Percentiles rank a stretch among this genome's conserved stretches.
Conservation (phyloP, 2,329 filamentous ascomycete genomes). For the Penicillium sp. region DNA sequence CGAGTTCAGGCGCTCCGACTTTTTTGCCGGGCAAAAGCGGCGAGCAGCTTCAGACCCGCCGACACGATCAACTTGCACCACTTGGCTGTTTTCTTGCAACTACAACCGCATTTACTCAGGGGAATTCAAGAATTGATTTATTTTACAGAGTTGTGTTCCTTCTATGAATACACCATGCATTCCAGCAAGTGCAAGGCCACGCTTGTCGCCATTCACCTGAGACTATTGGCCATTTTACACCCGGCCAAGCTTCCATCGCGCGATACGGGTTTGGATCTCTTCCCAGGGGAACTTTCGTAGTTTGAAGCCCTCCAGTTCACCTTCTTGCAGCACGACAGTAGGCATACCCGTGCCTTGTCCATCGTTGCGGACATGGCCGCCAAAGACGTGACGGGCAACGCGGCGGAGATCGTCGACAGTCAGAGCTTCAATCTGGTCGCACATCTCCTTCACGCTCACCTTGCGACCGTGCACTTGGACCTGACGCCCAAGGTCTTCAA, state of each 20-base stretch:
- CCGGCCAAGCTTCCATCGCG: slow-evolving; percentile 73
- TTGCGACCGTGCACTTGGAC: slow-evolving; percentile 95
- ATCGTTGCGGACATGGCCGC: slow-evolving; percentile 66
- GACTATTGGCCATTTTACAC: slow-evolving; percentile 43
- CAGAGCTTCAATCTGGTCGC: slow-evolving; percentile 71
- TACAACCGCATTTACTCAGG: background rate
- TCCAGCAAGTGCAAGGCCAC: background rate
- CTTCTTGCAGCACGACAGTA: slow-evolving; percentile 91
- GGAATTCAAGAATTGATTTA: slow-evolving; percentile 2
- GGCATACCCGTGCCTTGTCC: slow-evolving; percentile 79
- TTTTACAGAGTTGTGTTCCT: slow-evolving; percentile 15
- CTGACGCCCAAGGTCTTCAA: slow-evolving; percentile 90
- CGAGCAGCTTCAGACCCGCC: slow-evolving; percentile 29
- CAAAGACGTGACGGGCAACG: slow-evolving; percentile 72
- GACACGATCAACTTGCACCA: slow-evolving; percentile 5
- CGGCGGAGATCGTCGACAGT: slow-evolving; percentile 73
- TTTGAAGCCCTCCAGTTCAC: slow-evolving; percentile 64
- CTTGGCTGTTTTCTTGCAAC: background rate
- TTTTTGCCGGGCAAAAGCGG: slow-evolving; percentile 38
- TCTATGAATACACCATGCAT: slow-evolving; percentile 11
- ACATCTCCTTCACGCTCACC: slow-evolving; percentile 91
- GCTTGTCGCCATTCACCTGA: too few relatives aligned
- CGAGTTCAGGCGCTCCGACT: slow-evolving; percentile 31
- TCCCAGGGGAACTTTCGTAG: slow-evolving; percentile 71
- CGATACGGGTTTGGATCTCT: slow-evolving; percentile 81